Base-by-base conservation (phyloP, 768 basidiomycete genomes). In the Tylopilus sp. region DNA sequence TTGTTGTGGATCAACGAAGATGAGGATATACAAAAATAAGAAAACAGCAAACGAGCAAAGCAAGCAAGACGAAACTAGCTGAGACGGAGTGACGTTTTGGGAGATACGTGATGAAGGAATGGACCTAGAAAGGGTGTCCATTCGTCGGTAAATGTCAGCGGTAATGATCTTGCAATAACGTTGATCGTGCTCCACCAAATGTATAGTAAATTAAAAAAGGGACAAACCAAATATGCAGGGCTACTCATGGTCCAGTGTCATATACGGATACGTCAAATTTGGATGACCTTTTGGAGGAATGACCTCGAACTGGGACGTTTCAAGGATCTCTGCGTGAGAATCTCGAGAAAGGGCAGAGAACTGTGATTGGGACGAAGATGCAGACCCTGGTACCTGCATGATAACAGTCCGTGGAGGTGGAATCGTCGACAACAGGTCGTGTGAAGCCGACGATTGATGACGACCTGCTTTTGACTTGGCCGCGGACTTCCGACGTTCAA, bases 261-360 rank as follows among this genome's bases (percentile, higher is more conserved):
- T 75, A 62, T 84, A 84, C 21, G 85, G 84, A 63, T 84, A 84
- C 54, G 77, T 72, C 56, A 85, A 73, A 59, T 65, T 74, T 57
- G 59, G 59, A 52, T 55, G 69, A 66, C 60, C 71, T 71, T 69
- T 77, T 77, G 36, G 84, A 22, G 81, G 78, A 28, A 86, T 77
- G 33, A 85, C 78, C 69, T 87, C 86, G 61, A 86, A 86, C 61
- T 85, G 83, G 16, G 83, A 81, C 14, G 72, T 75, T 60, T 89
- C 85, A 52, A 84, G 77, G 63, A 74, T 76, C 45, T 71, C 74
- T 52, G 53, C 45, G 16, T 62, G 53, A 30, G 64, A 61, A 49
- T 59, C 54, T 57, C 61, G 62, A 45, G 65, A 65, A 44, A 54
- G 45, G 16, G 59, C 30, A 6, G 64, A 62, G 22, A 67, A 45